Base-by-base conservation (phyloP, 208 protist species). In the Acanthamoeba lenticulata region DNA sequence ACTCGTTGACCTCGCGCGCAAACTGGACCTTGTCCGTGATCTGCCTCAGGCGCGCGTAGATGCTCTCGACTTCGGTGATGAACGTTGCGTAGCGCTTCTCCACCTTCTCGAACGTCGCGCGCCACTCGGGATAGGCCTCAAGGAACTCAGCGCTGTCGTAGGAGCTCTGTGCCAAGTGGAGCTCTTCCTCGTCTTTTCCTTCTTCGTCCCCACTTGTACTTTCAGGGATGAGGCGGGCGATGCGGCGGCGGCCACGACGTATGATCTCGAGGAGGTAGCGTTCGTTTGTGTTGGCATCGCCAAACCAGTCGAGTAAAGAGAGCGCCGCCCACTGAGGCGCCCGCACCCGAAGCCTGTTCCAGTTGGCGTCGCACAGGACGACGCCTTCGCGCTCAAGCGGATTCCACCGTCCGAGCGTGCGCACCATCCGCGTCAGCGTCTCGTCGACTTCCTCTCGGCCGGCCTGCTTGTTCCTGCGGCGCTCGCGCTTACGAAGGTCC, bases 101-200 rank as follows among this genome's bases (percentile, higher is more conserved):
- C 13, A 88, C 79, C 47, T 88, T 60, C 19, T 21, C 40, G 45
- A 38, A 88, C 24, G 40, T 60, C 15, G 5, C 79, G 15, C 79
- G 79, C 79, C 79, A 88, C 79, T 88, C 79, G 44, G 79, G 79
- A 88, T 62, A 88, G 44, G 19, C 45, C 19, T 34, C 19, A 19
- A 88, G 79, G 47, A 88, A 88, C 79, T 88, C 79, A 5, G 49
- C 79, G 17, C 47, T 60, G 79, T 88, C 69, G 38, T 79, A 79
- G 29, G 15, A 29, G n/a, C 62, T 72, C 9, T 32, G 49, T 19
- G 49, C 19, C 13, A 19, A 9, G 62, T 24, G 6, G 62, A 29
- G 27, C 27, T 34, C 62, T 15, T 24, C 62, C 29, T 72, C 62
- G 9, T 72, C 62, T 7, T 34, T 7, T 15, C 24, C 17, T 38